These are phyloP conservation scores for Polygonum aviculare DNA, from an alignment of 148 eudicot genomes.

Conservation along the genomic window DNA sequence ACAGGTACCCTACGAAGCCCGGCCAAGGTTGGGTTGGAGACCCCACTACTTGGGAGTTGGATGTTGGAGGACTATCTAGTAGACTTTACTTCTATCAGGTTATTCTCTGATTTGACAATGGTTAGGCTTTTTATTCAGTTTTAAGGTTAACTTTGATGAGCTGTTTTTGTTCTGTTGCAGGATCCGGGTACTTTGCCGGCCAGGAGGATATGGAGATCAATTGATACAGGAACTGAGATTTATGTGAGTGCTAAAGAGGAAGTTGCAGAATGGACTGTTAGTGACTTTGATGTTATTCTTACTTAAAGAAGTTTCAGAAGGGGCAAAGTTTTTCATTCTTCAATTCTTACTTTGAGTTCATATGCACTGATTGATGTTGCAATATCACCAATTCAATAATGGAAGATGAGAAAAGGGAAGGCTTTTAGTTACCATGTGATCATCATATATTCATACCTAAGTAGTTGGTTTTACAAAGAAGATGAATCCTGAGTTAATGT, in stretches of 20 bases:
- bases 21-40: slow-evolving; percentile 41
- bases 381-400: too few relatives aligned
- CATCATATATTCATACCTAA: too few relatives aligned
- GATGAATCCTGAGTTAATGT: not conserved
- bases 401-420: too few relatives aligned
- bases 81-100: slow-evolving; percentile 34
- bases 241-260: slow-evolving; percentile 16
- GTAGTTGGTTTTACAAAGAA: too few relatives aligned
- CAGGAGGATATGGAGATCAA: slow-evolving; percentile 21
- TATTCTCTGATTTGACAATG: not conserved
- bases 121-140: not conserved
- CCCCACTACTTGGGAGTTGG: slow-evolving; percentile 27
- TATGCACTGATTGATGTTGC: too few relatives aligned
- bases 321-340: too few relatives aligned
- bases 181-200: slow-evolving; percentile 32
- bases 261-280: slow-evolving; percentile 30
- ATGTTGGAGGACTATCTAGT: slow-evolving; percentile 24
- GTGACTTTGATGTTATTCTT: slow-evolving; percentile 20
- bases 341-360: too few relatives aligned
- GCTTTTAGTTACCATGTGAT: too few relatives aligned
- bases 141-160: not conserved
- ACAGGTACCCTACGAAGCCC: slow-evolving; percentile 26
- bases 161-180: slow-evolving; percentile 7
- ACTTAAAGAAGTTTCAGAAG: not conserved
- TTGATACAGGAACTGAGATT: slow-evolving; percentile 21